Conservation (phyloP, 345 rosid species). For the Erysimum cheiranthoides region DNA sequence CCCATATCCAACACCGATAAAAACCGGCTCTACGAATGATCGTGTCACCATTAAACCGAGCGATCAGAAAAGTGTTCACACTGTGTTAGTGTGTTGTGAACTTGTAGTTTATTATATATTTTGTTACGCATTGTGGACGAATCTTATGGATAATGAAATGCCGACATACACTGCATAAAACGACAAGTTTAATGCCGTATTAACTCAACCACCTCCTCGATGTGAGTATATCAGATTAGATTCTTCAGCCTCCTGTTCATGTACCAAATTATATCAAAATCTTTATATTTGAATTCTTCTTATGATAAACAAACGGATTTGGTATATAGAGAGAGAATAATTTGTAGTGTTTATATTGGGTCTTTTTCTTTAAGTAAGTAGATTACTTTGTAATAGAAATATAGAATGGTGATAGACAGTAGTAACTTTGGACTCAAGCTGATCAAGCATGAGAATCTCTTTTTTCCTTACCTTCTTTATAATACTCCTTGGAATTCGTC, state of each 20-base stretch:
- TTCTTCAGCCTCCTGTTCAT: not conserved
- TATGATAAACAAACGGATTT: too few relatives aligned
- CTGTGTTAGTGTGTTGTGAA: not conserved
- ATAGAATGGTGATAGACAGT: constrained; percentile 3
- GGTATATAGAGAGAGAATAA: not conserved
- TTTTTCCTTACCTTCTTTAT: not conserved
- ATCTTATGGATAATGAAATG: constrained; percentile 10
- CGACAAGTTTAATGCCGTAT: constrained; percentile 17
- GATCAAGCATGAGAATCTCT: constrained; percentile 23
- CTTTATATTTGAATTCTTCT: not conserved
- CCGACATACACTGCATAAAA: constrained; percentile 4
- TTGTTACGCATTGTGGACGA: constrained; percentile 12
- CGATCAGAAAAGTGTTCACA: constrained; percentile 4
- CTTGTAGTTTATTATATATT: too few relatives aligned
- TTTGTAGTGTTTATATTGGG: not conserved
- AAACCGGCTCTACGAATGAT: not conserved
- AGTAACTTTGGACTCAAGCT: constrained; percentile 37
- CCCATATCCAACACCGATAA: too few relatives aligned
- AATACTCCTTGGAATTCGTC: not conserved
- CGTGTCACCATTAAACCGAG: not conserved
- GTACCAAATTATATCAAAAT: too few relatives aligned
- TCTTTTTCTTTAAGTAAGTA: not conserved
- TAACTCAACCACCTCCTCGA: constrained; percentile 22
- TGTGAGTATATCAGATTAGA: constrained; percentile 10
- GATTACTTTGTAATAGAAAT: not conserved